phyloP scores from a whole-genome alignment of 306 rosid species.

The Glycine latifolia region DNA sequence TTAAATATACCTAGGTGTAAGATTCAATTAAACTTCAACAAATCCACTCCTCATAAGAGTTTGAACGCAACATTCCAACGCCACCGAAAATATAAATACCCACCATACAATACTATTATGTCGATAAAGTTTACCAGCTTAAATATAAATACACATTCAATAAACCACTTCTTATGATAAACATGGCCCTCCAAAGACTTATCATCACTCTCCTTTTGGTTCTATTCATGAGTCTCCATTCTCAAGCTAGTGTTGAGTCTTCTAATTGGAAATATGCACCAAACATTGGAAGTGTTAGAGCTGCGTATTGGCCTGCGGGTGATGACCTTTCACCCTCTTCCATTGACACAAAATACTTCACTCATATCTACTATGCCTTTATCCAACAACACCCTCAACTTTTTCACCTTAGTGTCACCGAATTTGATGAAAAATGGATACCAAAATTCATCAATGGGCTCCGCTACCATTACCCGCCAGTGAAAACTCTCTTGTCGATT shows the following conservation, averaged over 20 bases:
- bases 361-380: constrained; percentile 83
- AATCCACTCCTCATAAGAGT: not conserved
- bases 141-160: not conserved
- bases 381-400: constrained; percentile 54
- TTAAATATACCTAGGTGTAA: not conserved
- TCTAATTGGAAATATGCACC: constrained; percentile 20
- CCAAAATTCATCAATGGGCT: constrained; percentile 57
- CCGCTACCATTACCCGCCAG: constrained; percentile 49
- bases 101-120: not conserved
- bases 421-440: constrained; percentile 45
- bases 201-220: constrained; percentile 31
- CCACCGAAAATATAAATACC: not conserved
- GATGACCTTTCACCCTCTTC: constrained; percentile 56
- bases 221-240: constrained; percentile 38
- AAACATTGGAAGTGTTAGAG: constrained; percentile 53
- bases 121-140: not conserved
- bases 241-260: constrained; percentile 1
- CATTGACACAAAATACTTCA: constrained; percentile 63
- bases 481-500: constrained; percentile 66
- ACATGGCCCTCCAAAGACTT: constrained; percentile 38
- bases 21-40: constrained; percentile 26
- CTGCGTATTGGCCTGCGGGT: constrained; percentile 79
- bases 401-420: constrained; percentile 53
- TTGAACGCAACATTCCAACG: constrained; percentile 32
- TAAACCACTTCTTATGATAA: not conserved